phyloP scores from a whole-genome alignment of 495 filamentous ascomycete genomes.

The Penicillium goetzii region DNA sequence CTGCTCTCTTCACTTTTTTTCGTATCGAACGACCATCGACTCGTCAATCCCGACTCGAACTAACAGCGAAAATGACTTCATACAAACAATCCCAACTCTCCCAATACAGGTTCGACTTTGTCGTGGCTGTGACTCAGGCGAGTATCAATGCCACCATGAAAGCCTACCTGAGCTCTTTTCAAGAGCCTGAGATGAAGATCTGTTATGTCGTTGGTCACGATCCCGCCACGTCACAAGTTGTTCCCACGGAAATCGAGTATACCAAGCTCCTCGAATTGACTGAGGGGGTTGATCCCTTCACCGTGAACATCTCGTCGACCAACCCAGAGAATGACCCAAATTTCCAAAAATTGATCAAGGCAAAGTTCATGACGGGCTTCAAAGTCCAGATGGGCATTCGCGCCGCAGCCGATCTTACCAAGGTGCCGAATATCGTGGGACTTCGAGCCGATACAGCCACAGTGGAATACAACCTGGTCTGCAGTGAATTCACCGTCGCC shows the following conservation, averaged over 20 bases:
- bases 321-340: neutral
- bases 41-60: neutral
- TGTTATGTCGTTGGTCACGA: neutral
- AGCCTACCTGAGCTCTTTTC: neutral
- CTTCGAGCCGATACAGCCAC: neutral
- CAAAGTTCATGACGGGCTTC: conserved; percentile 1
- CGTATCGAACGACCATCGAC: neutral
- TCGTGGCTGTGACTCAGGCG: neutral
- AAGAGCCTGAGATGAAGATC: neutral
- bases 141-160: neutral
- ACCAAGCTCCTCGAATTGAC: conserved; percentile 2
- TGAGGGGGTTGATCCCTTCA: neutral
- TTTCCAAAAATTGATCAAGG: neutral
- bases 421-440: neutral
- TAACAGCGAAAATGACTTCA: neutral
- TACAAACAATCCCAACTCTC: neutral
- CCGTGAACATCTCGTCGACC: neutral
- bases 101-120: neutral
- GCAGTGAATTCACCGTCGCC: neutral
- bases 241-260: neutral
- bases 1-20: neutral
- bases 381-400: neutral
- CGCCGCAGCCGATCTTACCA: neutral
- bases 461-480: neutral
- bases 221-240: neutral